Evolutionary conservation across 2,329 filamentous ascomycete genomes (phyloP).

Genomic region (Drechslera avenae): DNA sequence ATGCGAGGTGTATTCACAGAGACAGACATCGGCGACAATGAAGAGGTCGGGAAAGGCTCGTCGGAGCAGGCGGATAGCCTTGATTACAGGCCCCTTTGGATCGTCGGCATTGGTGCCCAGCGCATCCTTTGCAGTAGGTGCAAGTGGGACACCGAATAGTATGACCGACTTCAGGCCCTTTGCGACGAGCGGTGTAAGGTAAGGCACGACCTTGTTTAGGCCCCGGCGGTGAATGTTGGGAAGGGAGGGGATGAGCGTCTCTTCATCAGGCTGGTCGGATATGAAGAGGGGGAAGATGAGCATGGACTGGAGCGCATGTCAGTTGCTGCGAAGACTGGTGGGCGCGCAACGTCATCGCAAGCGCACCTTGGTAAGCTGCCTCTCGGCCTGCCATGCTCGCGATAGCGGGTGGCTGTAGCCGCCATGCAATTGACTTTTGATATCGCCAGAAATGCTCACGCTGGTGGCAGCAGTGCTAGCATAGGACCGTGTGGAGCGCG

Average conservation of each 20-base stretch:
- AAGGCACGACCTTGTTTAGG: constrained; percentile 81
- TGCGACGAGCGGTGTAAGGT: constrained; percentile 82
- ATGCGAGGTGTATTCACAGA: constrained; percentile 98
- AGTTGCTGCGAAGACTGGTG: constrained; percentile 15
- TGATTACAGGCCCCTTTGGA: constrained; percentile 88
- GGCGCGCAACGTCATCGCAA: constrained; percentile 1
- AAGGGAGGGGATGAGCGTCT: constrained; percentile 85
- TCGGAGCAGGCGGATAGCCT: constrained; percentile 80
- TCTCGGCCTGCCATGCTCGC: constrained; percentile 58
- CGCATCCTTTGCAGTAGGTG: constrained; percentile 81
- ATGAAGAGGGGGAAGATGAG: constrained; percentile 98
- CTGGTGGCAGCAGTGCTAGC: constrained; percentile 59
- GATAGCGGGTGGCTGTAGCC: constrained; percentile 59
- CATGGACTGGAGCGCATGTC: constrained; percentile 72
- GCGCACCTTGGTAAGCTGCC: constrained; percentile 57
- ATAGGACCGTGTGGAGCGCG: constrained; percentile 55
- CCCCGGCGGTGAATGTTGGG: constrained; percentile 90
- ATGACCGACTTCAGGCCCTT: constrained; percentile 94
- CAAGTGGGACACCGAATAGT: constrained; percentile 90
- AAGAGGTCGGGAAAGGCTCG: constrained; percentile 88
- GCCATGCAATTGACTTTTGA: constrained; percentile 58
- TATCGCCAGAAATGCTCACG: constrained; percentile 59
- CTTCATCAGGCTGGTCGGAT: constrained; percentile 91
- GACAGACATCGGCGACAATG: constrained; percentile 89
- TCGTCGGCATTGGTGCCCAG: constrained; percentile 92